A percentile compares a stretch with the other conserved stretches of the same genome.
These are phyloP conservation scores for Inonotus obliquus DNA, from an alignment of 1,284 basidiomycete species.

Conservation along the genomic window DNA sequence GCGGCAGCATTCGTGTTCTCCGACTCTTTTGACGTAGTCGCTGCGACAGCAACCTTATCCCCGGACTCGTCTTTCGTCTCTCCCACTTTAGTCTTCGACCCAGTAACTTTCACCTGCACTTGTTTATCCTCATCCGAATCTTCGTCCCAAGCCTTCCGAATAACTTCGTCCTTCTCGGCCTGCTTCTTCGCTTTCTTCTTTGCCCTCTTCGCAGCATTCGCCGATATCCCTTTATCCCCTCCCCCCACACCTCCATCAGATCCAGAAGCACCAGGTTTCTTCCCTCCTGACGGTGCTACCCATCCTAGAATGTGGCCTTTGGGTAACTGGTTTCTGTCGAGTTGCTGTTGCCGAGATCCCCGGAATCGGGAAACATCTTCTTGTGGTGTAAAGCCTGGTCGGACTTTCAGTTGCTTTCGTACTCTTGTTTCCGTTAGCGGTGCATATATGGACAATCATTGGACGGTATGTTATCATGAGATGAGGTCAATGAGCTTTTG, in stretches of 20 bases:
- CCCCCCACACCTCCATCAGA: not conserved
- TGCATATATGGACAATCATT: not conserved
- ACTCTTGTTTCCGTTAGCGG: conserved; percentile 44
- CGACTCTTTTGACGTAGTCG: conserved; percentile 16
- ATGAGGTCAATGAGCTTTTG: not conserved
- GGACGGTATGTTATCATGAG: too few relatives aligned
- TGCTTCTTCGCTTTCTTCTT: conserved; percentile 80
- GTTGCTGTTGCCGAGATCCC: conserved; percentile 65
- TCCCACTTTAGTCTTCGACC: not conserved
- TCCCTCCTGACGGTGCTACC: conserved; percentile 47
- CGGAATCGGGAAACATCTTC: conserved; percentile 89
- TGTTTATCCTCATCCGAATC: conserved; percentile 59
- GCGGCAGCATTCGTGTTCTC: not conserved
- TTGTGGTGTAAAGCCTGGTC: conserved; percentile 91
- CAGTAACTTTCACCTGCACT: conserved; percentile 17
- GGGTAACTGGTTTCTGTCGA: conserved; percentile 57
- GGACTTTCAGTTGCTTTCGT: conserved; percentile 86
- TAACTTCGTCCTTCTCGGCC: conserved; percentile 47
- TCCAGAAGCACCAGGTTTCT: too few relatives aligned
- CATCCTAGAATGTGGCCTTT: conserved; percentile 79
- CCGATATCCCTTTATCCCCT: conserved; percentile 34
- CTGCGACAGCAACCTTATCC: not conserved
- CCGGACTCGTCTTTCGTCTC: not conserved
- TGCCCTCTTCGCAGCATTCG: conserved; percentile 41
- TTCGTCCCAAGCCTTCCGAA: conserved; percentile 68